Percentiles rank a stretch among this genome's conserved stretches.
These are phyloP conservation scores for Colletotrichum echinochloae DNA, from an alignment of 2,329 filamentous ascomycete genomes.

Conservation along the genomic window DNA sequence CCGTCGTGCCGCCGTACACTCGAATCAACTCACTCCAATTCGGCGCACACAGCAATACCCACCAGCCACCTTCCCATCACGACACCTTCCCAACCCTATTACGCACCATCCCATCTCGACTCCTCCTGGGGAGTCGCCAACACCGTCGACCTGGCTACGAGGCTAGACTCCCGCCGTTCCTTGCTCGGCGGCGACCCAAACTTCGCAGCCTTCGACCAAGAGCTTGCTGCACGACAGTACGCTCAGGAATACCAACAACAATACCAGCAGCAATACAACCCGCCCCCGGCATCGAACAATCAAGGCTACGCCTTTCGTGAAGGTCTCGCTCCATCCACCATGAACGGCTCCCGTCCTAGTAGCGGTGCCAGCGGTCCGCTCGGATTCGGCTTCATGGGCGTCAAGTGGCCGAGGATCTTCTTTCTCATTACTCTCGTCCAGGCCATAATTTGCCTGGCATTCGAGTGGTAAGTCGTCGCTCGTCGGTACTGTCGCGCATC, in stretches of 20 bases:
- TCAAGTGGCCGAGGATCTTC: conserved; percentile 90
- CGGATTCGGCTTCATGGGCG: conserved; percentile 79
- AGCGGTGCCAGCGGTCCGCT: conserved; percentile 40
- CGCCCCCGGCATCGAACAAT: conserved; percentile 44
- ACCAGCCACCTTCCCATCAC: conserved; percentile 17
- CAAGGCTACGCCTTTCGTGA: conserved; percentile 51
- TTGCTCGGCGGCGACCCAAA: conserved; percentile 54
- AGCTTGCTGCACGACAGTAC: conserved; percentile 45
- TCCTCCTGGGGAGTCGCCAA: conserved; percentile 46
- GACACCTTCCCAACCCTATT: conserved; percentile 23
- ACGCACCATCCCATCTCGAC: conserved; percentile 43
- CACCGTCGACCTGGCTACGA: conserved; percentile 51
- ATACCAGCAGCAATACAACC: conserved; percentile 41
- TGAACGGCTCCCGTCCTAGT: conserved; percentile 43
- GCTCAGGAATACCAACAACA: conserved; percentile 44
- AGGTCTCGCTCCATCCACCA: conserved; percentile 50
- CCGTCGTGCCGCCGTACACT: conserved; percentile 2
- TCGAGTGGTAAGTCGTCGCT: conserved; percentile 79
- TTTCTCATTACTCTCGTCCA: conserved; percentile 80
- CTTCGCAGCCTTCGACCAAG: conserved; percentile 46
- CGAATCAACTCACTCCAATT: conserved; percentile 3
- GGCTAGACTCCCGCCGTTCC: conserved; percentile 56
- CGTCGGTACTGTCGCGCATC: background rate
- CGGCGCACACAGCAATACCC: conserved; percentile 15
- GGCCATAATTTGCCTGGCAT: conserved; percentile 81